Base-by-base conservation (phyloP, 2,329 filamentous ascomycete species). In the Penicillium sp. region DNA sequence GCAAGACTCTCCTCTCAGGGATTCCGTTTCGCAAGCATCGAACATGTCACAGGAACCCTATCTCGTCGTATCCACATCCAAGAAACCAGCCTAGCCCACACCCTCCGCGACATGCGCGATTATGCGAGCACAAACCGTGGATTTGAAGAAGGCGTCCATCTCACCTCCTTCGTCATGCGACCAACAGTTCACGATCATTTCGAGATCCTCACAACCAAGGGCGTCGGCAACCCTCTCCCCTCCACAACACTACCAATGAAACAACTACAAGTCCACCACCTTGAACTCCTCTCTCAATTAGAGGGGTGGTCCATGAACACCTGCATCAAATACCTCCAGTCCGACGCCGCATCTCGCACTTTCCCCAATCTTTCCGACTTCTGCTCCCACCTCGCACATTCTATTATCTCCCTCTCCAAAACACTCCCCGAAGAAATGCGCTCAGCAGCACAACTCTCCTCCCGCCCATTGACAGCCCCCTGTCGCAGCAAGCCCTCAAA, bases 21-120 rank as follows among this genome's bases (percentile, higher is more conserved):
- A 1, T 95, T 87, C 70, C 84, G 89, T n/a, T 96, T 96, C 64
- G 89, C 89, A 2, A 81, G 84, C 32, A 75, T 86, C 11, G 81
- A 82, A 52, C 86, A 91, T 57, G 87, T 96, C 27, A 81, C 84
- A 11, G 80, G 83, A 16, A 83, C 85, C 40, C 85, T 96, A 58
- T 83, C 87, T 21, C 81, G 85, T 22, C 88, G 84, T 58, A 88
- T 96, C 80, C 89, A 93, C 66, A 86, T 95, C 52, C 81, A 86
- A 44, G 79, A 81, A 2, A 73, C 77, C 1, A 82, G 85, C n/a
- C 77, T 96, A 3, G 79, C 82, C 43, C 69, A 73, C 5, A 84
- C 86, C 52, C 76, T 96, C 11, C 75, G 78, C 9, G 80, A 82
- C 27, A 89, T 96, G 81, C 82, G 84, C 14, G 78, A 75, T 16